Base-by-base conservation (phyloP, 345 rosid species). In the Sonneratia alba region DNA sequence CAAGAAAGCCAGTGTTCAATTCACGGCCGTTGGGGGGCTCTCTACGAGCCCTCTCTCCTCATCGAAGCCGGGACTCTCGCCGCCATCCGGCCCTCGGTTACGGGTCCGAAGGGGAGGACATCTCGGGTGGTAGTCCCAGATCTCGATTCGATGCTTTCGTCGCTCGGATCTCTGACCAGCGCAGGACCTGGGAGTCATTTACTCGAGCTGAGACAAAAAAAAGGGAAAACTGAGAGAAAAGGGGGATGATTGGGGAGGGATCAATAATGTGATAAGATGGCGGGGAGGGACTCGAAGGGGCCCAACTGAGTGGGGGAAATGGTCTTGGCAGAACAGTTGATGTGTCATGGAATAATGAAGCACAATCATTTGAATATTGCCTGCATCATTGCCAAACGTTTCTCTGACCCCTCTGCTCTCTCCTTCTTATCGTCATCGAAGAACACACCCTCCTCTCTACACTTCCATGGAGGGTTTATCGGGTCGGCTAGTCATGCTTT, bases 201-300 rank as follows among this genome's bases (percentile, higher is more conserved):
- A 40, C 51, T 6, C 22, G 6, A 53, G 5, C 32, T 9, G 62
- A 56, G 27, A 4, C 32, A 56, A 56, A 51, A 56, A 4, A 4
- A 22, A 55, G 59, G 22, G n/a, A 55, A n/a, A n/a, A n/a, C n/a
- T n/a, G n/a, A n/a, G n/a, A n/a, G n/a, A n/a, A n/a, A n/a, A n/a
- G n/a, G n/a, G n/a, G n/a, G n/a, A n/a, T 53, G n/a, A 73, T 73
- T 76, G 51, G 79, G 77, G 75, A 80, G 81, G 76, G 73, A 49
- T 37, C 43, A 38, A 64, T 27, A 32, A 24, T 14, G 36, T 32
- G 36, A 62, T 32, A n/a, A 9, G 66, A 62, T 62, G 36, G 66
- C 19, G 0, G 6, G 66, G 66, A 4, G 36, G 37, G 38, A n/a
- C 47, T 40, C 18, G 70, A 74, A 74, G 66, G 69, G 49, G 69